phyloP scores from a whole-genome alignment of 2,329 filamentous ascomycete genomes.

The Aspergillus viridinutans region DNA sequence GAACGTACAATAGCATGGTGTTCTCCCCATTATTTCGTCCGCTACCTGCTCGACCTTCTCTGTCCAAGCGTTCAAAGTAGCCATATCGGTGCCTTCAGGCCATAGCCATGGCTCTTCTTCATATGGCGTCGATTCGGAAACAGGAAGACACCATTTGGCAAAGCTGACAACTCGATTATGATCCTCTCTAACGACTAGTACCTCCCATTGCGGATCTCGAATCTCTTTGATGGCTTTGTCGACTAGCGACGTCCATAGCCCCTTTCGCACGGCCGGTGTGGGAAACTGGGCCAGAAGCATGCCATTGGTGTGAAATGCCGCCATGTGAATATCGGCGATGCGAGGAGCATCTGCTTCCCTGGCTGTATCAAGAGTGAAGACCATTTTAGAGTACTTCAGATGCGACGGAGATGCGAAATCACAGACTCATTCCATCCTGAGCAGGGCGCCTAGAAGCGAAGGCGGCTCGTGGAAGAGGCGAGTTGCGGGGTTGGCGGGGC shows the following conservation, averaged over 20 bases:
- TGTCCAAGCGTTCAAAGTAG: background rate
- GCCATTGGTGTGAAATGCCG: constrained; percentile 17
- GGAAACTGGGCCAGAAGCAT: constrained; percentile 24
- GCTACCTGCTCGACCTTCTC: background rate
- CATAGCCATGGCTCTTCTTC: background rate
- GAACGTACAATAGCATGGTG: background rate
- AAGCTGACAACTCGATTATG: background rate
- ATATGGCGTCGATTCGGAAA: background rate
- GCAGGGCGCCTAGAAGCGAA: no score
- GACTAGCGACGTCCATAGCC: constrained; percentile 11
- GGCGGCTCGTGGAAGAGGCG: no score
- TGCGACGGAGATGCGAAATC: no score
- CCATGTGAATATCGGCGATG: constrained; percentile 24
- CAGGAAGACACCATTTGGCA: background rate
- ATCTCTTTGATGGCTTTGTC: constrained; percentile 7
- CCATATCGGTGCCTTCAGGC: background rate
- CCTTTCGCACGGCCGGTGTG: constrained; percentile 15
- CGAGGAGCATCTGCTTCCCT: background rate
- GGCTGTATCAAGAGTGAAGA: background rate
- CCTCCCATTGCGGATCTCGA: background rate
- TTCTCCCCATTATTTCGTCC: background rate
- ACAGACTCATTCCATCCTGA: no score
- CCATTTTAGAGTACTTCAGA: background rate
- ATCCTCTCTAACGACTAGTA: background rate
- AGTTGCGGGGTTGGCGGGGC: no score